These are phyloP conservation scores for Cryptococcus amylolentus DNA, from an alignment of 1,284 basidiomycete genomes.

Conservation along the genomic window DNA sequence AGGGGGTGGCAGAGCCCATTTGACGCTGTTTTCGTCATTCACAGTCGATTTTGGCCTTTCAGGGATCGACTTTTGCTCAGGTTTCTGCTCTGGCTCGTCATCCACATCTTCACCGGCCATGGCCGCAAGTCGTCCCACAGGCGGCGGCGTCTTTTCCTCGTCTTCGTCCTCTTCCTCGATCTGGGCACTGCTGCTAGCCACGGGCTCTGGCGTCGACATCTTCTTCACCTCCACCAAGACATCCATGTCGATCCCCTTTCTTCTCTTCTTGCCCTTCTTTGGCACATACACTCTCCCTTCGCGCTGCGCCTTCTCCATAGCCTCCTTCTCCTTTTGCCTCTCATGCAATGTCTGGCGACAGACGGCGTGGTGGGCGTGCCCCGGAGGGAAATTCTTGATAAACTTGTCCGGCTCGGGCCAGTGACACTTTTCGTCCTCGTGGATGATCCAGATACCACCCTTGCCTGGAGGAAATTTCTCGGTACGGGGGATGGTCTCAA, in stretches of 20 bases:
- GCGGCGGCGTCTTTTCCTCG: background rate
- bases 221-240: background rate
- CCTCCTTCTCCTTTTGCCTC: slow-evolving; percentile 35
- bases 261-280: slow-evolving; percentile 46
- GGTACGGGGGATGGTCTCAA: slow-evolving; percentile 57
- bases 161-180: background rate
- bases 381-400: slow-evolving; percentile 45
- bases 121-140: background rate
- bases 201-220: background rate
- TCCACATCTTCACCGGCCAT: background rate
- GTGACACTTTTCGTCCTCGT: slow-evolving; percentile 44
- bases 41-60: background rate
- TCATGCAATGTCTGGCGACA: slow-evolving; percentile 46
- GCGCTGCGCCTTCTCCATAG: slow-evolving; percentile 37
- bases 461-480: slow-evolving; percentile 47
- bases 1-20: slow-evolving; percentile 10
- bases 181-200: background rate
- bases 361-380: slow-evolving; percentile 37
- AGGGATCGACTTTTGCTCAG: background rate
- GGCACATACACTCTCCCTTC: slow-evolving; percentile 43
- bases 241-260: slow-evolving; percentile 20
- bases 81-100: background rate
- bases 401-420: slow-evolving; percentile 47
- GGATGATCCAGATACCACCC: slow-evolving; percentile 50
- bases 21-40: background rate